Evolutionary conservation across 345 rosid genomes (phyloP).

Genomic region (Eutrema yunnanense): DNA sequence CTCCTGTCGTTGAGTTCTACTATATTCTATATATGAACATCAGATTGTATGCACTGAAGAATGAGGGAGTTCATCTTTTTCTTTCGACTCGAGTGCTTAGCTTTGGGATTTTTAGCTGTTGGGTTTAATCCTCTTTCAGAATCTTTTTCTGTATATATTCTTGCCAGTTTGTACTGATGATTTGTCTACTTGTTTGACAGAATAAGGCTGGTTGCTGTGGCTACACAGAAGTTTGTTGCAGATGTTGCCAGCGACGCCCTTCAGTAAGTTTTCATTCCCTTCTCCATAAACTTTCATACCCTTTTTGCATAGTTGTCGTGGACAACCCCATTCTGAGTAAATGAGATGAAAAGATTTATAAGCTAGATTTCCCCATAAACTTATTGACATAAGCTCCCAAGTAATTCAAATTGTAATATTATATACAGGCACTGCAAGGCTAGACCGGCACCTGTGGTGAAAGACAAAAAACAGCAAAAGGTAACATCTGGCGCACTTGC

Average conservation of each 20-base stretch:
- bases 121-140: neutral
- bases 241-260: conserved; percentile 94
- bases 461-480: conserved; percentile 98
- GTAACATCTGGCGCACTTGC: conserved; percentile 23
- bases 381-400: neutral
- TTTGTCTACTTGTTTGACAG: conserved; percentile 38
- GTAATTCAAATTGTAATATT: neutral
- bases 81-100: neutral
- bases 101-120: neutral
- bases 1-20: neutral
- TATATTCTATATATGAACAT: neutral
- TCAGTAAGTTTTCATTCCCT: conserved; percentile 42
- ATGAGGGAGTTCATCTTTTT: neutral
- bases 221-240: conserved; percentile 90
- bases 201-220: conserved; percentile 85
- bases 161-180: neutral
- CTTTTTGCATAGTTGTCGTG: neutral
- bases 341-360: neutral
- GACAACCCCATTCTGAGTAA: neutral
- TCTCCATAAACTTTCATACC: neutral
- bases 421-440: conserved; percentile 85
- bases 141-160: neutral
- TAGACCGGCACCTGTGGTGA: conserved; percentile 70
- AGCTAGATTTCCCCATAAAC: neutral
- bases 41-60: neutral